A percentile compares a stretch with the other conserved stretches of the same genome.
Conservation (phyloP, 2,329 filamentous ascomycete species). For the Didymella sp. region DNA sequence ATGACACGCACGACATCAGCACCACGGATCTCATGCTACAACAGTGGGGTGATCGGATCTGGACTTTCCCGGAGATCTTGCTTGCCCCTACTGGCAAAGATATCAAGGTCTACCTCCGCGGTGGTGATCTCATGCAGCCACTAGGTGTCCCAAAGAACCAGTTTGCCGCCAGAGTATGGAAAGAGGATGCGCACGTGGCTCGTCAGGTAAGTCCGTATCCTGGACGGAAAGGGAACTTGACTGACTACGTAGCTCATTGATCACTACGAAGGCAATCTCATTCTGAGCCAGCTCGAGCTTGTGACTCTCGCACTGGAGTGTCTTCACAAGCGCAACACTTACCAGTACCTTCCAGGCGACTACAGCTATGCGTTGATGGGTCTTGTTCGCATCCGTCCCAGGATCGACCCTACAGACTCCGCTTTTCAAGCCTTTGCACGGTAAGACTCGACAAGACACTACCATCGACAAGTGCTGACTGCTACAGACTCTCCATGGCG, state of each 20-base stretch:
- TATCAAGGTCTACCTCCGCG: conserved; percentile 46
- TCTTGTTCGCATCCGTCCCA: conserved; percentile 51
- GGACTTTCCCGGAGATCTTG: conserved; percentile 57
- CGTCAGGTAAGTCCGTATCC: conserved; percentile 27
- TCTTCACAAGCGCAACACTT: conserved; percentile 49
- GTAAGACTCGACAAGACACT: conserved; percentile 1
- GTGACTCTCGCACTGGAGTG: conserved; percentile 52
- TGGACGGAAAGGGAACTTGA: not conserved
- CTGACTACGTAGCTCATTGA: conserved; percentile 51
- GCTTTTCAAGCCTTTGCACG: conserved; percentile 58
- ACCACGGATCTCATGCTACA: conserved; percentile 45
- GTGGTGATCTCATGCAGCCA: conserved; percentile 30
- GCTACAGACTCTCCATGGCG: conserved; percentile 50
- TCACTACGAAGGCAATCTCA: conserved; percentile 55
- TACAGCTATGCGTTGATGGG: conserved; percentile 58
- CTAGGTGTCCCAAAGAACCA: conserved; percentile 50
- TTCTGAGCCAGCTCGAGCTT: conserved; percentile 53
- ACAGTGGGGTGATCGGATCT: conserved; percentile 56
- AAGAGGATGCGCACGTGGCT: conserved; percentile 47
- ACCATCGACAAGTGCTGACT: not conserved
- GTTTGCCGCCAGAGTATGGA: conserved; percentile 52
- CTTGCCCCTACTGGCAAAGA: conserved; percentile 40
- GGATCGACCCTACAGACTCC: conserved; percentile 50
- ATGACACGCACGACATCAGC: conserved; percentile 27
- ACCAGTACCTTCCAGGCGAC: conserved; percentile 51